Evolutionary conservation across 441 rosid species (phyloP).

Genomic region (Raphanus hybrid): DNA sequence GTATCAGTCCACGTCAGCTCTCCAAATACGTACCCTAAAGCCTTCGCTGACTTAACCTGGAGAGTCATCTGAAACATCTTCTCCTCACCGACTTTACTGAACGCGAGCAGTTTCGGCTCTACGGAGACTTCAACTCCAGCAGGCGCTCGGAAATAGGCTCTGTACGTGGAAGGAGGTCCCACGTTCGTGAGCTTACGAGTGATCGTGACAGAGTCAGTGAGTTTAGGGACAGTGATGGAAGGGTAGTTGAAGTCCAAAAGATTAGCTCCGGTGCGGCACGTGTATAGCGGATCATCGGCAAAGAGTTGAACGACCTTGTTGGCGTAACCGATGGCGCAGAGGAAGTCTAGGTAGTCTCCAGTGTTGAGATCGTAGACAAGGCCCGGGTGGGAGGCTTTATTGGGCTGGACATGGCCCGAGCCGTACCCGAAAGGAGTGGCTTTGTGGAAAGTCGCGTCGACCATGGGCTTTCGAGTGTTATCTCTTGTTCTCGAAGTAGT

Average conservation of each 20-base stretch:
- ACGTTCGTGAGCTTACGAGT: constrained; percentile 64
- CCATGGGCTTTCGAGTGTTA: constrained; percentile 38
- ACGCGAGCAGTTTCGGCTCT: constrained; percentile 48
- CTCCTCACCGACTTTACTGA: constrained; percentile 49
- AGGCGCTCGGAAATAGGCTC: constrained; percentile 36
- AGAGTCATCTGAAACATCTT: constrained; percentile 52
- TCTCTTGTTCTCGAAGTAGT: constrained; percentile 54
- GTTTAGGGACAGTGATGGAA: constrained; percentile 57
- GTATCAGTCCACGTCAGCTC: constrained; percentile 63
- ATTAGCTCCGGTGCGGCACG: constrained; percentile 48
- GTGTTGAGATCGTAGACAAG: constrained; percentile 58
- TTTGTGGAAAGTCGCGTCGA: constrained; percentile 29
- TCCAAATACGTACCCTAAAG: constrained; percentile 51
- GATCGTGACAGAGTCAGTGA: constrained; percentile 43
- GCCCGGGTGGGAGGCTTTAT: constrained; percentile 61
- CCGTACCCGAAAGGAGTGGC: constrained; percentile 72
- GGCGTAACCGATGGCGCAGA: constrained; percentile 60
- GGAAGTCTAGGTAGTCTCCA: constrained; percentile 56
- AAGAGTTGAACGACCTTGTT: constrained; percentile 20
- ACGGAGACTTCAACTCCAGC: constrained; percentile 43
- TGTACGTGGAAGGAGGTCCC: constrained; percentile 56
- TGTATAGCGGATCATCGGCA: constrained; percentile 37
- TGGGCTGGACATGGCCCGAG: constrained; percentile 67
- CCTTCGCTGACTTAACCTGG: neutral
- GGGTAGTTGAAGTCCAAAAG: constrained; percentile 69